phyloP scores from a whole-genome alignment of 2,329 filamentous ascomycete species.

The Pestalotiopsis sp. region DNA sequence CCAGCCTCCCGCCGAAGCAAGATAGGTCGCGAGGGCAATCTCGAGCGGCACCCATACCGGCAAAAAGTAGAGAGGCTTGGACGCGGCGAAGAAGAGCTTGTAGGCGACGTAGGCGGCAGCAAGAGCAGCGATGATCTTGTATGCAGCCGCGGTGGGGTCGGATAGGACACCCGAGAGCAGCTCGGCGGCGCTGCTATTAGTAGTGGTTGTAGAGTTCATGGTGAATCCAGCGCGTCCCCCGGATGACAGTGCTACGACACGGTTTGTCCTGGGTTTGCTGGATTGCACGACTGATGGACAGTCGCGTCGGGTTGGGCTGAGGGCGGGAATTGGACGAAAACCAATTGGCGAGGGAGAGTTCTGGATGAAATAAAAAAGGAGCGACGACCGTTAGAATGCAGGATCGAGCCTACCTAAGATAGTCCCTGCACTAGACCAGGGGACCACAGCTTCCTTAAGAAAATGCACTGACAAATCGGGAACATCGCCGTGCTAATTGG shows the following conservation, averaged over 20 bases:
- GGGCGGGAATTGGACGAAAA: no score
- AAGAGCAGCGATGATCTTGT: background rate
- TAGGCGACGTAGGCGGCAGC: background rate
- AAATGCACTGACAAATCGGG: no score
- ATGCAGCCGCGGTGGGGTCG: background rate
- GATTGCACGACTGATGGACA: no score
- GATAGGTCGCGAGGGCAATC: constrained; percentile 8
- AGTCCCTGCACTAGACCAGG: no score
- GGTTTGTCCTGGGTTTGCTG: background rate
- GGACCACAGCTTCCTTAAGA: no score
- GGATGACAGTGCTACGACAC: background rate
- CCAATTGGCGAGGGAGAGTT: no score
- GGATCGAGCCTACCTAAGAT: no score
- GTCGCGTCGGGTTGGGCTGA: no score
- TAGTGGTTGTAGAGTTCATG: background rate
- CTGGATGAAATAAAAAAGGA: no score
- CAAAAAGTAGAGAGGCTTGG: background rate
- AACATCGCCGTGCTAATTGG: no score
- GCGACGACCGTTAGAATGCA: no score
- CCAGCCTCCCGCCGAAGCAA: background rate
- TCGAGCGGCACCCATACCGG: constrained; percentile 8
- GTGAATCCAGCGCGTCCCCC: background rate
- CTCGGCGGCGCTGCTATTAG: background rate
- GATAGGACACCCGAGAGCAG: background rate
- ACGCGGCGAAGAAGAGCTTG: background rate